Evolutionary conservation across 179 eudicot genomes (phyloP).

Genomic region (Beta macrorhiza): DNA sequence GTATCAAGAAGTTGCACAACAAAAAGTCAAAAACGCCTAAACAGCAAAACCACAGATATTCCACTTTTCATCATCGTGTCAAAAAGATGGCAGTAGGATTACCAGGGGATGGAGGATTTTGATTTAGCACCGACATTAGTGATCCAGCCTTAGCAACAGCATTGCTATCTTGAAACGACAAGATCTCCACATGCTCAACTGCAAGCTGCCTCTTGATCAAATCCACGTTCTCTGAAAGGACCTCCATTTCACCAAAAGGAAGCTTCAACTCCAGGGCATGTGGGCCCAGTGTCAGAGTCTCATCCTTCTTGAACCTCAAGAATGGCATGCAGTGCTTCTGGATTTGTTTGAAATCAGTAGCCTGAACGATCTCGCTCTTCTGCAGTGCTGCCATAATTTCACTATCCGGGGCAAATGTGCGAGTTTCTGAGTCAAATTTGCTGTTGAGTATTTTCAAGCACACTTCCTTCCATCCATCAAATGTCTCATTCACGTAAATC

Average conservation of each 20-base stretch:
- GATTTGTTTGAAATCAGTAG: constrained; percentile 60
- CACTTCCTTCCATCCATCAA: constrained; percentile 84
- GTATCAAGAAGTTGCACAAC: background rate
- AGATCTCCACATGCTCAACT: constrained; percentile 52
- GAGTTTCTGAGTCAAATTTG: constrained; percentile 41
- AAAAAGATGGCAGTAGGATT: constrained; percentile 70
- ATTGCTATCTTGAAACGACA: constrained; percentile 48
- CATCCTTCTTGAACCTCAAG: constrained; percentile 79
- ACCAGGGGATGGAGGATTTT: constrained; percentile 82
- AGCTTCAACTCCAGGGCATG: constrained; percentile 74
- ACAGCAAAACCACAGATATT: background rate
- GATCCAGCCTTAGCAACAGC: constrained; percentile 57
- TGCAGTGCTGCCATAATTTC: constrained; percentile 64
- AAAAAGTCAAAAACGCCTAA: constrained; percentile 14
- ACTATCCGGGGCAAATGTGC: constrained; percentile 62
- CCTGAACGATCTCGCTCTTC: constrained; percentile 50
- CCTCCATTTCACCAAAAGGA: constrained; percentile 78
- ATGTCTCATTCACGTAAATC: constrained; percentile 73
- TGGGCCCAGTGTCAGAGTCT: constrained; percentile 64
- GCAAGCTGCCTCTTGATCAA: constrained; percentile 73
- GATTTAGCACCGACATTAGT: constrained; percentile 41
- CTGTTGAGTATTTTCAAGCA: constrained; percentile 63
- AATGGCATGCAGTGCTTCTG: constrained; percentile 91
- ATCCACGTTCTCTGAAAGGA: constrained; percentile 57
- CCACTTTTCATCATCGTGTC: constrained; percentile 6